Conservation (phyloP, 441 rosid genomes). For the Adansonia rubrostipa region DNA sequence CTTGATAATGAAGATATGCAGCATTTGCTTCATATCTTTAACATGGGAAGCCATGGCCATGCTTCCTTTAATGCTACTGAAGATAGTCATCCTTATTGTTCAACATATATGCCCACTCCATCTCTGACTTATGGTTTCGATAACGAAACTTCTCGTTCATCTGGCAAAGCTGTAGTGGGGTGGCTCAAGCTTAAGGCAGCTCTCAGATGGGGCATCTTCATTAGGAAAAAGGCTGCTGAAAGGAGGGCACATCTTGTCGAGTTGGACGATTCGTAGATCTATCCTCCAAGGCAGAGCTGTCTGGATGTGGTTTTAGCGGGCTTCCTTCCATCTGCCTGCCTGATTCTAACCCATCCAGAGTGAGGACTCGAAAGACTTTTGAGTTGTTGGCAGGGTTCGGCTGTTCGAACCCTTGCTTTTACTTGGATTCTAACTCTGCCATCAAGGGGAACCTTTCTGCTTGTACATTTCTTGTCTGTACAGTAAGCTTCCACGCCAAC, state of each 20-base stretch:
- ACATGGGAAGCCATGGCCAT: constrained; percentile 64
- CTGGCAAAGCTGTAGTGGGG: constrained; percentile 90
- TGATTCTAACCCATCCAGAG: constrained; percentile 2
- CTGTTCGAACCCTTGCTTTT: constrained; percentile 2
- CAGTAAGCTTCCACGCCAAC: constrained; percentile 26
- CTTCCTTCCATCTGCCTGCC: constrained; percentile 4
- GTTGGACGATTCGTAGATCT: constrained; percentile 54
- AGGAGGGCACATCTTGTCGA: constrained; percentile 84
- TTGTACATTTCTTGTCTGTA: constrained; percentile 35
- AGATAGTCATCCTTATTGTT: constrained; percentile 59
- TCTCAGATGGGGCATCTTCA: constrained; percentile 91
- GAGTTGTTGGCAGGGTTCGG: constrained; percentile 9
- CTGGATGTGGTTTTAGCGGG: constrained; percentile 28
- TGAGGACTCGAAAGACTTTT: constrained; percentile 12
- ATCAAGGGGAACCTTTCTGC: not conserved
- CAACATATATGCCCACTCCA: constrained; percentile 53
- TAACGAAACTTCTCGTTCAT: constrained; percentile 61
- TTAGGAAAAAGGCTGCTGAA: constrained; percentile 92
- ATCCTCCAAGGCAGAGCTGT: constrained; percentile 22
- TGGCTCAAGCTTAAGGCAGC: constrained; percentile 99
- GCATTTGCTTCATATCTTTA: constrained; percentile 69
- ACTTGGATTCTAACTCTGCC: constrained; percentile 24
- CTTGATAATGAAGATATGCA: constrained; percentile 95
- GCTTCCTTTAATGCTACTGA: constrained; percentile 54
- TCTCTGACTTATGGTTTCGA: constrained; percentile 48